Percentiles rank a stretch among this genome's conserved stretches.
Conservation (phyloP, 306 rosid species). For the Sphenostylis stenocarpa region DNA sequence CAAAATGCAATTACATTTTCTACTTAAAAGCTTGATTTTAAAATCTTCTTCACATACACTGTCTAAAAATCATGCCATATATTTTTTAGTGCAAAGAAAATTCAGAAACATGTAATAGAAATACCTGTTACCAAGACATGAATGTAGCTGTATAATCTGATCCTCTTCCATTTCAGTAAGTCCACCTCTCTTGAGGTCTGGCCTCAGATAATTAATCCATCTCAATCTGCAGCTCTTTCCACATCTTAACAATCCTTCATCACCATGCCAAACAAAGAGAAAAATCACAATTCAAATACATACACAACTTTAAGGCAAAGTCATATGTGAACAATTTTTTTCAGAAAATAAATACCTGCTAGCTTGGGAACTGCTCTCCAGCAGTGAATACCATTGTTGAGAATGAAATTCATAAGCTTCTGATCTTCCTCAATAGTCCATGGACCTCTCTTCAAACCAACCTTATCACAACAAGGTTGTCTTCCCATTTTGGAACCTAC, state of each 20-base stretch:
- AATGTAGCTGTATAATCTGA: constrained; percentile 86
- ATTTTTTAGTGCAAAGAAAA: not conserved
- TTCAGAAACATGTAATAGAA: not conserved
- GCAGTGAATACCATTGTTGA: constrained; percentile 91
- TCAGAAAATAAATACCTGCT: constrained; percentile 57
- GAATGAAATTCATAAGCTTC: constrained; percentile 81
- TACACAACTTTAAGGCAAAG: not conserved
- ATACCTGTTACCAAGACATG: constrained; percentile 91
- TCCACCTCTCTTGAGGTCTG: constrained; percentile 94
- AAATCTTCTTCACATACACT: not conserved
- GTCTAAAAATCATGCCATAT: not conserved
- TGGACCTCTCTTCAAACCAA: constrained; percentile 94
- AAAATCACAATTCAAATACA: constrained; percentile 18
- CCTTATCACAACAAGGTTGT: constrained; percentile 92
- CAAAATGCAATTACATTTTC: not conserved
- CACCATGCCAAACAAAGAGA: not conserved
- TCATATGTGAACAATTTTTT: not conserved
- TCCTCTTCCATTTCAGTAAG: constrained; percentile 87
- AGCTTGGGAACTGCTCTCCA: constrained; percentile 98
- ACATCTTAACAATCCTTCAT: constrained; percentile 82
- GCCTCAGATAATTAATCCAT: constrained; percentile 96
- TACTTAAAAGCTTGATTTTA: not conserved
- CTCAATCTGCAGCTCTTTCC: constrained; percentile 97
- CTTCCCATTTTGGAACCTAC: constrained; percentile 67
- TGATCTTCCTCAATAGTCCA: constrained; percentile 99